phyloP scores from a whole-genome alignment of 1,139 yeast species.

The Blastobotrys aristatus region DNA sequence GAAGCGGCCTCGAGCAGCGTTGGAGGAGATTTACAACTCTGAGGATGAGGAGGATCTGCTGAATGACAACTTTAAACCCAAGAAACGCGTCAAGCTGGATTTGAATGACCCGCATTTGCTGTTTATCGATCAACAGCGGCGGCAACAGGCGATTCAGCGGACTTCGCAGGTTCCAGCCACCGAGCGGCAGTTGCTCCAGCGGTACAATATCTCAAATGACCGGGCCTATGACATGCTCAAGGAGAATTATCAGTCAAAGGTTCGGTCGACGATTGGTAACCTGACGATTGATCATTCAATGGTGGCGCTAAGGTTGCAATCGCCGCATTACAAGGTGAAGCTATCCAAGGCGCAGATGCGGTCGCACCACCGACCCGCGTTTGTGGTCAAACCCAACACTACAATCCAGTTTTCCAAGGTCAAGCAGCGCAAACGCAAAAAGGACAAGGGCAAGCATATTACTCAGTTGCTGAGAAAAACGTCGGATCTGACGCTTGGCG shows the following conservation, averaged over 20 bases:
- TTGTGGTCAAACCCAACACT: slow-evolving; percentile 73
- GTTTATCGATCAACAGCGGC: slow-evolving; percentile 44
- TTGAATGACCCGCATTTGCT: slow-evolving; percentile 82
- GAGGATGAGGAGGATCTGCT: slow-evolving; percentile 79
- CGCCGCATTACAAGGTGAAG: slow-evolving; percentile 85
- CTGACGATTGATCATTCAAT: slow-evolving; percentile 85
- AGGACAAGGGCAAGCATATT: slow-evolving; percentile 78
- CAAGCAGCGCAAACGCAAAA: slow-evolving; percentile 79
- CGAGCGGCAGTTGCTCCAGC: slow-evolving; percentile 46
- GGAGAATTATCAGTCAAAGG: slow-evolving; percentile 84
- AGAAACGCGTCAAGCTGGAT: slow-evolving; percentile 53
- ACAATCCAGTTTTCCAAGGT: slow-evolving; percentile 68
- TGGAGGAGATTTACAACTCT: slow-evolving; percentile 28
- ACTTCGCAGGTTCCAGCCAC: slow-evolving; percentile 41
- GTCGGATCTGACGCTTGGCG: slow-evolving; percentile 77
- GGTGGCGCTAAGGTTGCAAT: slow-evolving; percentile 81
- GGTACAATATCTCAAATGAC: slow-evolving; percentile 85
- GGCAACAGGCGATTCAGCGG: slow-evolving; percentile 13
- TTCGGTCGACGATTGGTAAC: slow-evolving; percentile 89
- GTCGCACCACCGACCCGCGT: slow-evolving; percentile 73
- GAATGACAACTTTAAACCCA: slow-evolving; percentile 55
- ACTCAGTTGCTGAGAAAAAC: slow-evolving; percentile 68
- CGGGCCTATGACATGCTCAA: slow-evolving; percentile 75
- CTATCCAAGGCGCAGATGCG: slow-evolving; percentile 66
- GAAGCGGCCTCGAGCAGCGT: neutral